A percentile compares a stretch with the other conserved stretches of the same genome.
These are phyloP conservation scores for Aspergillus novofumigatus DNA, from an alignment of 2,329 filamentous ascomycete species.

Conservation along the genomic window DNA sequence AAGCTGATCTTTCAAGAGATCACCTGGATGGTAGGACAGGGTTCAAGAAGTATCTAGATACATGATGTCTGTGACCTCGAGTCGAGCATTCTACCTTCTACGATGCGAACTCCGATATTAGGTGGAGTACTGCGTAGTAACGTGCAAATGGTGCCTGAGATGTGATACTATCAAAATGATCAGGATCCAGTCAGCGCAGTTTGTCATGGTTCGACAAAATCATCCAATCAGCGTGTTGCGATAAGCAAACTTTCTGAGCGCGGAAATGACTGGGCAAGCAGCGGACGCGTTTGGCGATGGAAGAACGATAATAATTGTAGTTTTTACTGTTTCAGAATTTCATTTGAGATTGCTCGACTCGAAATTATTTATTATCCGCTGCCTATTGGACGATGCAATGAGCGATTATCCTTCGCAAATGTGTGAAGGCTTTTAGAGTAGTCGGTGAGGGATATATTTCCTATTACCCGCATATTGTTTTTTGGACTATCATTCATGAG, in stretches of 20 bases:
- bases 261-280: conserved; percentile 4
- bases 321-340: neutral
- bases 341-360: neutral
- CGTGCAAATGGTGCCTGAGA: neutral
- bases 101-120: neutral
- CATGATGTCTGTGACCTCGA: neutral
- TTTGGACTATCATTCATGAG: neutral
- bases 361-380: neutral
- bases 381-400: neutral
- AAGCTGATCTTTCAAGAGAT: neutral
- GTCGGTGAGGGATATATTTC: neutral
- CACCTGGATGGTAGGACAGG: neutral
- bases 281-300: neutral
- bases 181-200: conserved; percentile 27
- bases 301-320: neutral
- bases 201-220: conserved; percentile 23
- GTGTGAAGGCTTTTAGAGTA: neutral
- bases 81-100: neutral
- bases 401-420: neutral
- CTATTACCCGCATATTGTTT: neutral
- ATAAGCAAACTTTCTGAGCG: conserved; percentile 23
- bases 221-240: conserved; percentile 22
- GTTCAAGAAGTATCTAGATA: neutral
- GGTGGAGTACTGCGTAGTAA: neutral
- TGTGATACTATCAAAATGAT: neutral